A percentile compares a stretch with the other conserved stretches of the same genome.
These are phyloP conservation scores for Gossypium laxum DNA, from an alignment of 441 rosid genomes.

Conservation along the genomic window DNA sequence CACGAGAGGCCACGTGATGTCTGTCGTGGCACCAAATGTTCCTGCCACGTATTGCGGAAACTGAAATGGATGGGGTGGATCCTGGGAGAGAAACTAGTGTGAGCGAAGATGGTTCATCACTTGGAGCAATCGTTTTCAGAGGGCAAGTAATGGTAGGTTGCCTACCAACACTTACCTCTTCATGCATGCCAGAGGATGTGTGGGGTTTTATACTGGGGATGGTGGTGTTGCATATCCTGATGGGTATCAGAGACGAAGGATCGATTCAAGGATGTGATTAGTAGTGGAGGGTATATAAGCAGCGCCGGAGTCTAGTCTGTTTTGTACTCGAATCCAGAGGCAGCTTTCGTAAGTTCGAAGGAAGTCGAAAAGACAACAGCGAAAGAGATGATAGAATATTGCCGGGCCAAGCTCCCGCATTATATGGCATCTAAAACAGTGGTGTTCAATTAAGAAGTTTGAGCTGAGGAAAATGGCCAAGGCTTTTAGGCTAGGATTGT, in stretches of 20 bases:
- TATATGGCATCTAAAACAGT: constrained; percentile 42
- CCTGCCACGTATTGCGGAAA: constrained; percentile 29
- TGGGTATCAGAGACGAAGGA: constrained; percentile 49
- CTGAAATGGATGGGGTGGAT: constrained; percentile 32
- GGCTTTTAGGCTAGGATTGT: constrained; percentile 3
- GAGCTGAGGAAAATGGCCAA: constrained; percentile 34
- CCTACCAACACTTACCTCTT: constrained; percentile 20
- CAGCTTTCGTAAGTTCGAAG: constrained; percentile 45
- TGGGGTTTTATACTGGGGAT: constrained; percentile 47
- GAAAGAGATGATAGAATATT: constrained; percentile 35
- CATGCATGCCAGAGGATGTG: constrained; percentile 23
- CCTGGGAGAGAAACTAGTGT: constrained; percentile 28
- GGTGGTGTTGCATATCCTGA: constrained; percentile 41
- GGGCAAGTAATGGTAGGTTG: constrained; percentile 34
- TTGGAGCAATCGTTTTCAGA: constrained; percentile 37
- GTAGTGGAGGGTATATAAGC: constrained; percentile 45
- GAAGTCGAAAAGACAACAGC: constrained; percentile 17
- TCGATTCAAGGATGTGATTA: constrained; percentile 50
- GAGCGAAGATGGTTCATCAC: constrained; percentile 28
- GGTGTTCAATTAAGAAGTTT: constrained; percentile 36
- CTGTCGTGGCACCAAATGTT: constrained; percentile 42
- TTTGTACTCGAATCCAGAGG: constrained; percentile 42
- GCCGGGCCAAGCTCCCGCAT: constrained; percentile 27
- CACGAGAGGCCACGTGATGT: constrained; percentile 31
- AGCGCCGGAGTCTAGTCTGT: constrained; percentile 43